These are phyloP conservation scores for Papiliotrema terrestris DNA, from an alignment of 1,284 basidiomycete species.

Conservation along the genomic window DNA sequence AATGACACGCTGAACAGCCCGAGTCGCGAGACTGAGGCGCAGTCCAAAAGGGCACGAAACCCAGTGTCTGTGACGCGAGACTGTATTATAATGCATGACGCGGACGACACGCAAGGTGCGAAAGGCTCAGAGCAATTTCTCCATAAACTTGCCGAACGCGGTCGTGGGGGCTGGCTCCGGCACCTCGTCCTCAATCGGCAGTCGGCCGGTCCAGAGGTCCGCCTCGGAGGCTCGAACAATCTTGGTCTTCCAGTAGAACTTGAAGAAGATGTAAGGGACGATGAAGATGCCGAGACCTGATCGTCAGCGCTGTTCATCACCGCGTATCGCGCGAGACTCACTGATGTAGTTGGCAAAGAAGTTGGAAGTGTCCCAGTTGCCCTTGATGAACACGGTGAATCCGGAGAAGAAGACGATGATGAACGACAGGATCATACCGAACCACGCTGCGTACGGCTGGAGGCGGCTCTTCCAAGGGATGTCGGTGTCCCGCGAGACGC, in stretches of 20 bases:
- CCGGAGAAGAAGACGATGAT: conserved; percentile 43
- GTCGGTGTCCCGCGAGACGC: conserved; percentile 26
- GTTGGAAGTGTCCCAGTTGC: conserved; percentile 48
- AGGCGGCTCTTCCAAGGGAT: conserved; percentile 55
- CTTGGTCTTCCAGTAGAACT: conserved; percentile 14
- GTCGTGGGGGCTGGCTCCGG: conserved; percentile 12
- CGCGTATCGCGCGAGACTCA: conserved; percentile 16
- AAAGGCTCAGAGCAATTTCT: conserved; percentile 11
- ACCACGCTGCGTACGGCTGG: conserved; percentile 21
- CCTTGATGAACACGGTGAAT: conserved; percentile 58
- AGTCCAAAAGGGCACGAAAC: background rate
- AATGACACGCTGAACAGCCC: background rate
- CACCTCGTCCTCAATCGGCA: conserved; percentile 8
- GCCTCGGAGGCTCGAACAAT: conserved; percentile 13
- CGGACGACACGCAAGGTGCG: too few species aligned
- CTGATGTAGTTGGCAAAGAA: conserved; percentile 46
- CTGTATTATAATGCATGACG: background rate
- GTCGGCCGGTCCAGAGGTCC: conserved; percentile 14
- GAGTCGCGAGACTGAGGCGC: background rate
- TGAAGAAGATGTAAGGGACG: conserved; percentile 14
- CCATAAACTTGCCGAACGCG: conserved; percentile 12
- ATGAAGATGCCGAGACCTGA: conserved; percentile 12
- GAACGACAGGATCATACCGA: conserved; percentile 26
- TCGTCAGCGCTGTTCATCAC: background rate
- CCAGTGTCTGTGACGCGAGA: background rate